Conservation (phyloP, 177 flowering plant species). For the Telopea speciosissima region DNA sequence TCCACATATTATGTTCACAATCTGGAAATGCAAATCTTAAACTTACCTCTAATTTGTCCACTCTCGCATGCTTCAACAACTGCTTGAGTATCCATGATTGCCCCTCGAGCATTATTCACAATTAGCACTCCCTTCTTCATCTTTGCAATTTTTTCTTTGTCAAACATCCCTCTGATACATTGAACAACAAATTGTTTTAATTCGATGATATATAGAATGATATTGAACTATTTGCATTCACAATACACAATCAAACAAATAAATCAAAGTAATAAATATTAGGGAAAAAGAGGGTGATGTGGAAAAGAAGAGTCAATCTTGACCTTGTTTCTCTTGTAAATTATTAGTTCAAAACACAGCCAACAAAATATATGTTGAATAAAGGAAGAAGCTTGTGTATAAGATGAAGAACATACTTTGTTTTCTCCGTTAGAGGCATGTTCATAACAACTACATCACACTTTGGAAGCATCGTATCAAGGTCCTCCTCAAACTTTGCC, state of each 20-base stretch:
- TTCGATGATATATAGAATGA: too few relatives aligned
- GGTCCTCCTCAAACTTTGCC: constrained; percentile 81
- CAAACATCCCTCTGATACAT: constrained; percentile 69
- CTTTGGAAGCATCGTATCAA: constrained; percentile 86
- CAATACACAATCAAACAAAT: too few relatives aligned
- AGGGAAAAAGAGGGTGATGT: too few relatives aligned
- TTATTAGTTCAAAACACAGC: too few relatives aligned
- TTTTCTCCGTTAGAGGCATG: constrained; percentile 91
- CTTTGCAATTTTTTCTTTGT: constrained; percentile 81
- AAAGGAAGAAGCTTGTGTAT: neutral
- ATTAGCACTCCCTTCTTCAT: constrained; percentile 90
- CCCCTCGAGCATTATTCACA: constrained; percentile 98
- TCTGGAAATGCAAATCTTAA: neutral
- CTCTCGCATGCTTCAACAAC: constrained; percentile 86
- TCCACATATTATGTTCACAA: neutral
- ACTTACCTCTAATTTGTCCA: constrained; percentile 88
- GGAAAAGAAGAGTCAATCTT: too few relatives aligned
- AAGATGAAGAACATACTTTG: constrained; percentile 45
- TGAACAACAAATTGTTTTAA: too few relatives aligned
- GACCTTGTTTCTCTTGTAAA: too few relatives aligned
- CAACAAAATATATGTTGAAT: too few relatives aligned
- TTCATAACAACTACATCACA: constrained; percentile 87
- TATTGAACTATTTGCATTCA: too few relatives aligned
- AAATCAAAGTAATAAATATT: too few relatives aligned
- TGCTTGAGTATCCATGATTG: constrained; percentile 96